These are phyloP conservation scores for Solanum arcanum DNA, from an alignment of 257 asterid species.

Conservation along the genomic window DNA sequence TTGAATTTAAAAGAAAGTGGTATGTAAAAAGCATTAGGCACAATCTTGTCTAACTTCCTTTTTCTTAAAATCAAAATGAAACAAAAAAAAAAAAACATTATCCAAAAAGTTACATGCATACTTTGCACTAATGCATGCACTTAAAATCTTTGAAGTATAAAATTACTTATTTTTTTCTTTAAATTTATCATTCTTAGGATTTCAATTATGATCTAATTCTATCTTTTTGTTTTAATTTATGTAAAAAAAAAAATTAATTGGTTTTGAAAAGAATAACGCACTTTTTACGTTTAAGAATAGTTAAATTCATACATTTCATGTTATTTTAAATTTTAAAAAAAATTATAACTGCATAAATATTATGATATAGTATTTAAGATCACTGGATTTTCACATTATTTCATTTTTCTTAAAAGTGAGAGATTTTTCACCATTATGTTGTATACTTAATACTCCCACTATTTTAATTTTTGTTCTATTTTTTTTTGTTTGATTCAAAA, in stretches of 20 bases:
- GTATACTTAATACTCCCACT: neutral
- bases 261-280: neutral
- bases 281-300: neutral
- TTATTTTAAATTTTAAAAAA: no score
- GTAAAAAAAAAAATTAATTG: no score
- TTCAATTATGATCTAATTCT: neutral
- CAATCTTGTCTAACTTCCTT: neutral
- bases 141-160: neutral
- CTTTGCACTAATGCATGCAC: neutral
- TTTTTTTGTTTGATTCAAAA: no score
- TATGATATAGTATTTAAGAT: neutral
- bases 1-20: neutral
- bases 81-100: neutral
- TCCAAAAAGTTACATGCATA: neutral
- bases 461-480: no score
- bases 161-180: neutral
- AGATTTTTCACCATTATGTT: neutral
- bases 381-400: neutral
- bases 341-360: neutral
- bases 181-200: neutral
- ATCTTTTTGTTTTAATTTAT: neutral
- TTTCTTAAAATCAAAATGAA: neutral
- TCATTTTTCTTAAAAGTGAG: neutral
- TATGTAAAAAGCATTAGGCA: neutral
- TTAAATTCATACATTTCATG: neutral